phyloP scores from a whole-genome alignment of 2,329 filamentous ascomycete genomes.

The Neophaeococcomyces mojaviensis region DNA sequence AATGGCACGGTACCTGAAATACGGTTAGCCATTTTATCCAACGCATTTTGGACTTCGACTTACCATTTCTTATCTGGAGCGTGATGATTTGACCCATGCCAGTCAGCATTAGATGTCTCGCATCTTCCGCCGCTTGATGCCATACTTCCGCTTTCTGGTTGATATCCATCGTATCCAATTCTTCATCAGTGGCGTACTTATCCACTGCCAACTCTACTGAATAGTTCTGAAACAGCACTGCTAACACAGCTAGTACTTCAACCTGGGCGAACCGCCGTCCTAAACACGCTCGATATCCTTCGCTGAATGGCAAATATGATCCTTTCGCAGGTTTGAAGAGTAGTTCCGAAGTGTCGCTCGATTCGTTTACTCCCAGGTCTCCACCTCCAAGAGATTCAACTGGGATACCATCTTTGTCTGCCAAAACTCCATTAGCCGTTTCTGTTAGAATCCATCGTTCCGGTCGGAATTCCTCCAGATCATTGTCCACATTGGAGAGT shows the following conservation, averaged over 20 bases:
- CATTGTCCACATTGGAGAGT: constrained; percentile 34
- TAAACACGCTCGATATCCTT: constrained; percentile 49
- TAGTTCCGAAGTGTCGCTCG: constrained; percentile 53
- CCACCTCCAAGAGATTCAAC: constrained; percentile 7
- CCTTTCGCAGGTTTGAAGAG: constrained; percentile 52
- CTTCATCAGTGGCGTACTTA: constrained; percentile 47
- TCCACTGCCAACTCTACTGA: constrained; percentile 65
- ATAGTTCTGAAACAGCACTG: constrained; percentile 48
- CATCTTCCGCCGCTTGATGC: constrained; percentile 51
- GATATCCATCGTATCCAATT: constrained; percentile 45
- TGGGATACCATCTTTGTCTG: not conserved
- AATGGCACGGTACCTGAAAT: constrained; percentile 49
- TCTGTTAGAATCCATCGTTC: constrained; percentile 58
- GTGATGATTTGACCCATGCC: constrained; percentile 60
- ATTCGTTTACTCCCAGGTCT: constrained; percentile 46
- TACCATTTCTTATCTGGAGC: constrained; percentile 57
- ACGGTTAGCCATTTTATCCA: not conserved
- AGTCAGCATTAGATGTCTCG: constrained; percentile 44
- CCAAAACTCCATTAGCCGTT: constrained; percentile 17
- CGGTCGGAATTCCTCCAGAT: constrained; percentile 62
- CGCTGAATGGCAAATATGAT: constrained; percentile 50
- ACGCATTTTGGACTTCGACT: not conserved
- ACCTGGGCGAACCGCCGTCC: constrained; percentile 51
- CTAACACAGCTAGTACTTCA: constrained; percentile 47
- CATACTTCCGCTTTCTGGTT: constrained; percentile 49